phyloP scores from a whole-genome alignment of 192 early-diverging fungal species.

The Bifiguratus adelaidae region DNA sequence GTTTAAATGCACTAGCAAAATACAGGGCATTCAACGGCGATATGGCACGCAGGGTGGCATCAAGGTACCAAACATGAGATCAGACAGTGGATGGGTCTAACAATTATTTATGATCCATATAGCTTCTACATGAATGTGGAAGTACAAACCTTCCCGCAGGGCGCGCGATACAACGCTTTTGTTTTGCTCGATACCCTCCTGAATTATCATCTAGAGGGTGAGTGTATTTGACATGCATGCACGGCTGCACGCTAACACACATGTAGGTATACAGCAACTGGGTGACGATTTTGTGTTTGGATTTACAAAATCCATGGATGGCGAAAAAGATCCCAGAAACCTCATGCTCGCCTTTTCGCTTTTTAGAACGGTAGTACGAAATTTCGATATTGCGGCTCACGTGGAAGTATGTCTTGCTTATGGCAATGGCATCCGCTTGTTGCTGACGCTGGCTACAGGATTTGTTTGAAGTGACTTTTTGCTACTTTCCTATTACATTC shows the following conservation, averaged over 20 bases:
- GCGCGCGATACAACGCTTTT: constrained; percentile 63
- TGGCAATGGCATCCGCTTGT: neutral
- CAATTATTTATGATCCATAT: constrained; percentile 5
- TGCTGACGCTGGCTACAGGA: constrained; percentile 33
- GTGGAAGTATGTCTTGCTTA: constrained; percentile 42
- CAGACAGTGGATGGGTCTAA: constrained; percentile 2
- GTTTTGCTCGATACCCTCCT: constrained; percentile 61
- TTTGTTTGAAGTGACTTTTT: constrained; percentile 94
- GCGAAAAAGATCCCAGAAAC: constrained; percentile 98
- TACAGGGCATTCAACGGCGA: constrained; percentile 46
- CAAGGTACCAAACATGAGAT: constrained; percentile 11
- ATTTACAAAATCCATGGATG: constrained; percentile 84
- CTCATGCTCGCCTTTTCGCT: constrained; percentile 79
- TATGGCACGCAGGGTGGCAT: constrained; percentile 34
- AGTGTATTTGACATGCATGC: neutral
- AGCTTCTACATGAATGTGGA: constrained; percentile 77
- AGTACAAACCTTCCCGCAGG: constrained; percentile 89
- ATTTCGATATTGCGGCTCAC: constrained; percentile 72
- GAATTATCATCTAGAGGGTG: constrained; percentile 44
- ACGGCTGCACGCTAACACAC: no score
- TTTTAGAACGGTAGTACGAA: constrained; percentile 51
- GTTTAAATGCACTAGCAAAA: constrained; percentile 44
- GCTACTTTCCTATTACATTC: constrained; percentile 99
- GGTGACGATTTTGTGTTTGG: constrained; percentile 67
- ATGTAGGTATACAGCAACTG: constrained; percentile 48